Conservation (phyloP, 2,329 filamentous ascomycete genomes). For the Aspergillus viridinutans region DNA sequence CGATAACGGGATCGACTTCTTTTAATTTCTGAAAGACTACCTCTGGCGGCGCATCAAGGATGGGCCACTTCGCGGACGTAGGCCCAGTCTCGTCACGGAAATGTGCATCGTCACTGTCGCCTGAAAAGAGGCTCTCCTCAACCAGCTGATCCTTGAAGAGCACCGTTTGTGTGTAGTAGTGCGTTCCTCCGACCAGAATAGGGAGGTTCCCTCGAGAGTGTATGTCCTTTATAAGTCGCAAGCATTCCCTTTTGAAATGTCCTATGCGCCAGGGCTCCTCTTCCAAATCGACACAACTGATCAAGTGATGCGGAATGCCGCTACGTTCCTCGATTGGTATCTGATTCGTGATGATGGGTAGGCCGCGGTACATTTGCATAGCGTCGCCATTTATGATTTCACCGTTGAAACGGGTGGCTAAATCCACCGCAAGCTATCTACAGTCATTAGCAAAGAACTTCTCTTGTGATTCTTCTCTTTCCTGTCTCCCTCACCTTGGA, state of each 20-base stretch:
- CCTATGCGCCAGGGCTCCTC: constrained; percentile 81
- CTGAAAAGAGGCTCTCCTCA: constrained; percentile 25
- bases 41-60: constrained; percentile 68
- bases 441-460: constrained; percentile 21
- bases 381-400: constrained; percentile 97
- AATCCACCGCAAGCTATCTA: constrained; percentile 75
- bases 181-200: constrained; percentile 88
- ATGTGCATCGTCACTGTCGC: constrained; percentile 24
- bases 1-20: constrained; percentile 85
- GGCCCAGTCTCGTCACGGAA: constrained; percentile 11
- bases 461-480: neutral
- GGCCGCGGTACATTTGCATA: constrained; percentile 91
- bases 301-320: constrained; percentile 80
- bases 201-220: constrained; percentile 72
- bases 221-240: constrained; percentile 70
- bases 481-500: constrained; percentile 62
- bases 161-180: constrained; percentile 89
- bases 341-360: constrained; percentile 95
- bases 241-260: constrained; percentile 68
- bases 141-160: constrained; percentile 73
- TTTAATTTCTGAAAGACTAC: constrained; percentile 67
- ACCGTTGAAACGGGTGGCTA: constrained; percentile 78
- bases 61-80: constrained; percentile 54
- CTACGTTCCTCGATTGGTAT: constrained; percentile 70
- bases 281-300: constrained; percentile 71